Percentiles rank a stretch among this genome's conserved stretches.
phyloP scores from a whole-genome alignment of 441 rosid genomes.

The Arabidopsis lyrata region DNA sequence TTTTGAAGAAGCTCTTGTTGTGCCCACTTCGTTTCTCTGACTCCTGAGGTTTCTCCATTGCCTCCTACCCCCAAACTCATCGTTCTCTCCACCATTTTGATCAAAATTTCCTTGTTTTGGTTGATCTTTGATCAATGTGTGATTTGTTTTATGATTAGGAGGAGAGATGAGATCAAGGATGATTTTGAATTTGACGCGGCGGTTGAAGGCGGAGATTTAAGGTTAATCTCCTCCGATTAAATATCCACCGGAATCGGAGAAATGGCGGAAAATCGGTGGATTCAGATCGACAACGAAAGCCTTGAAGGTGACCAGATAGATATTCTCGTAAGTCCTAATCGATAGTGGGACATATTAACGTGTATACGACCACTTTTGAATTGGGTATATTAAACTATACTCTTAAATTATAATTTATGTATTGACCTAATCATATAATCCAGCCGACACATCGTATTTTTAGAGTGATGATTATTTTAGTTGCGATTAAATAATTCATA shows the following conservation, averaged over 20 bases:
- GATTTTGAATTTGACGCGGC: constrained; percentile 7
- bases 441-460: constrained; percentile 4
- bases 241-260: constrained; percentile 9
- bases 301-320: constrained; percentile 17
- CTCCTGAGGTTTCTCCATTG: constrained; percentile 49
- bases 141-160: background rate
- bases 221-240: constrained; percentile 32
- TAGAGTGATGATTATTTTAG: too few relatives aligned
- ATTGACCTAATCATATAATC: background rate
- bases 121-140: constrained; percentile 11
- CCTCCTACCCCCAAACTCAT: constrained; percentile 45
- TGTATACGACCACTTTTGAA: constrained; percentile 6
- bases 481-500: too few relatives aligned
- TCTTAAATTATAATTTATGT: background rate
- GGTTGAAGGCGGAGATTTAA: background rate
- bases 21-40: constrained; percentile 68
- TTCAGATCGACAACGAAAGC: constrained; percentile 36
- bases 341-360: constrained; percentile 13
- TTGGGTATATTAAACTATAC: background rate
- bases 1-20: constrained; percentile 84
- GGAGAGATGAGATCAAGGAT: background rate
- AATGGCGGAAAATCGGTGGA: constrained; percentile 27
- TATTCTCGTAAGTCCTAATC: constrained; percentile 4
- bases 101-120: background rate
- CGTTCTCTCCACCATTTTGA: constrained; percentile 54